Conservation (phyloP, 2,329 filamentous ascomycete genomes). For the Phyllosticta citribraziliensis region DNA sequence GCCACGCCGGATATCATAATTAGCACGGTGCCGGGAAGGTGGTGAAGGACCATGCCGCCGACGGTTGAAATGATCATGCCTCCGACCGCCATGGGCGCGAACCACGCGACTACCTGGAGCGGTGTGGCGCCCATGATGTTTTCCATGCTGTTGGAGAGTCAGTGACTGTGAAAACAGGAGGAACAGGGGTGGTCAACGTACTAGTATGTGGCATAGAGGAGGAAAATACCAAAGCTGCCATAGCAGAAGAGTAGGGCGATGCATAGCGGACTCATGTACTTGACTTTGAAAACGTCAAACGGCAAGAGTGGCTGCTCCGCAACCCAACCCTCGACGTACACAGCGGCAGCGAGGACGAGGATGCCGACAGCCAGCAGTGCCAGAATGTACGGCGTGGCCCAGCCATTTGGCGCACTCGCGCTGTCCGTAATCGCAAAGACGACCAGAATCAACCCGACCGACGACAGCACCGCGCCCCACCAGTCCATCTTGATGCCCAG, state of each 20-base stretch:
- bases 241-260: slow-evolving; percentile 55
- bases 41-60: slow-evolving; percentile 59
- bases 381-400: slow-evolving; percentile 58
- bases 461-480: slow-evolving; percentile 50
- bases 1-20: slow-evolving; percentile 53
- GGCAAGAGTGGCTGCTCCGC: slow-evolving; percentile 58
- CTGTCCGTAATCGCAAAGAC: slow-evolving; percentile 64
- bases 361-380: slow-evolving; percentile 51
- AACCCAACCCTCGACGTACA: slow-evolving; percentile 61
- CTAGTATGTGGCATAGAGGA: slow-evolving; percentile 63
- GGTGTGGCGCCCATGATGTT: slow-evolving; percentile 50
- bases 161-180: not conserved
- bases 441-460: slow-evolving; percentile 56
- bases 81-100: slow-evolving; percentile 55
- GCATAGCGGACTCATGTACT: slow-evolving; percentile 54
- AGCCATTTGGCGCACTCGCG: slow-evolving; percentile 53
- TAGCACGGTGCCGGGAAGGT: slow-evolving; percentile 52
- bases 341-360: slow-evolving; percentile 45
- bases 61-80: slow-evolving; percentile 55
- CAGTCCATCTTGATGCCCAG: slow-evolving; percentile 57
- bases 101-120: slow-evolving; percentile 57
- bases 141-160: slow-evolving; percentile 40
- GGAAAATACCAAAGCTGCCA: slow-evolving; percentile 56
- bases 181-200: slow-evolving; percentile 26
- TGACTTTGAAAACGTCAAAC: slow-evolving; percentile 53